phyloP scores from a whole-genome alignment of 805 yeast genomes.

The Schwanniomyces occidentalis region DNA sequence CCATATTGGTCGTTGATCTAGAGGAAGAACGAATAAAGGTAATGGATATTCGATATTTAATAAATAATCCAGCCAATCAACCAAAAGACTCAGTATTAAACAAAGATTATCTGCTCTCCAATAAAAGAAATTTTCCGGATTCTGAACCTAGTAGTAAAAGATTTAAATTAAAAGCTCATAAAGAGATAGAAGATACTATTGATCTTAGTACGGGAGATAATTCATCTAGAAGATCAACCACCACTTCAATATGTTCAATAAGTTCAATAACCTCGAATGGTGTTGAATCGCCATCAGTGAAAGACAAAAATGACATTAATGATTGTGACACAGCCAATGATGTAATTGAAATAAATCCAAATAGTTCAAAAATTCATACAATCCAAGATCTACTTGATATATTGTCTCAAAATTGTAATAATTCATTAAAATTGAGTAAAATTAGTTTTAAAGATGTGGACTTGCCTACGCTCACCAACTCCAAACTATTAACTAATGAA shows the following conservation, averaged over 20 bases:
- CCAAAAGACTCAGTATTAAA: neutral
- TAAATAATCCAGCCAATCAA: conserved; percentile 1
- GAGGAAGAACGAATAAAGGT: too few relatives aligned
- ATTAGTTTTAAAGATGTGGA: conserved; percentile 6
- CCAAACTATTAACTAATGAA: neutral
- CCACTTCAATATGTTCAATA: conserved; percentile 5
- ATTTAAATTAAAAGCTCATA: neutral
- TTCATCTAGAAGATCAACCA: conserved; percentile 8
- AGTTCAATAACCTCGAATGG: conserved; percentile 1
- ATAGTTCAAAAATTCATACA: conserved; percentile 2
- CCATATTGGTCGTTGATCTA: neutral
- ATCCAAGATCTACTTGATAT: conserved; percentile 6
- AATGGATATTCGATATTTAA: conserved; percentile 7
- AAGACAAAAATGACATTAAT: neutral
- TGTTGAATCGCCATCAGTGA: neutral
- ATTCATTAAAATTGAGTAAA: conserved; percentile 2
- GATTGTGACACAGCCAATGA: neutral
- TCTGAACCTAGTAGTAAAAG: neutral
- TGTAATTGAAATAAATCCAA: neutral
- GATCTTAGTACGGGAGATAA: neutral
- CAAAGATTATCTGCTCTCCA: neutral
- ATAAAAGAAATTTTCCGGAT: conserved; percentile 2
- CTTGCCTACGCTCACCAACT: conserved; percentile 4
- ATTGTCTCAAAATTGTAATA: conserved; percentile 5
- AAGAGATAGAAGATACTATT: conserved; percentile 1